Conservation (phyloP, 345 rosid genomes). For the Salix suchowensis region DNA sequence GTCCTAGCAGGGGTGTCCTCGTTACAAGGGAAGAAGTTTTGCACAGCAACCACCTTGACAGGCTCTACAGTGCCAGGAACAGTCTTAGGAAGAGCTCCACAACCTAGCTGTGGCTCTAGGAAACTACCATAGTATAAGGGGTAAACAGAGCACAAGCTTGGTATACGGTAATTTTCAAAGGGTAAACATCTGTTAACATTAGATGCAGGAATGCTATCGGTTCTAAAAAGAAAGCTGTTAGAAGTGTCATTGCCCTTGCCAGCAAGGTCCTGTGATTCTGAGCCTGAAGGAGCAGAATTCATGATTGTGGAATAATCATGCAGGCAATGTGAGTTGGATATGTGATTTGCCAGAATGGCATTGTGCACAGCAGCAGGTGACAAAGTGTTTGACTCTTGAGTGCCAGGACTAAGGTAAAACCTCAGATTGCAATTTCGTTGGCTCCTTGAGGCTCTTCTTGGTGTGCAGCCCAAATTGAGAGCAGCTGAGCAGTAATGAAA, state of each 20-base stretch:
- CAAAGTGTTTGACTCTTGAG: constrained; percentile 20
- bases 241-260: not conserved
- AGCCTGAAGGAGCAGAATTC: constrained; percentile 7
- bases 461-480: constrained; percentile 60
- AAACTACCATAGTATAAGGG: constrained; percentile 41
- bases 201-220: constrained; percentile 10
- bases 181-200: constrained; percentile 8
- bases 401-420: constrained; percentile 40
- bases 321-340: constrained; percentile 11
- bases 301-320: constrained; percentile 14
- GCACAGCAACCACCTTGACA: constrained; percentile 4
- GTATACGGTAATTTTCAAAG: constrained; percentile 19
- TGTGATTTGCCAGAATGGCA: constrained; percentile 13
- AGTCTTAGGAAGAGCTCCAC: constrained; percentile 14
- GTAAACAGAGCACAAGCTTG: constrained; percentile 30
- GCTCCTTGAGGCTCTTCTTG: constrained; percentile 57
- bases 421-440: constrained; percentile 44
- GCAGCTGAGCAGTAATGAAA: constrained; percentile 48
- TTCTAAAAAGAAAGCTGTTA: constrained; percentile 19
- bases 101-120: constrained; percentile 19
- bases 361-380: constrained; percentile 5
- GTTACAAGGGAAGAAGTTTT: constrained; percentile 13
- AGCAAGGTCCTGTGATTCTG: constrained; percentile 10
- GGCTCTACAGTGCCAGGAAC: constrained; percentile 21
- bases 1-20: constrained; percentile 7